Evolutionary conservation across 2,329 filamentous ascomycete genomes (phyloP).

Genomic region (Cytospora paraplurivora): DNA sequence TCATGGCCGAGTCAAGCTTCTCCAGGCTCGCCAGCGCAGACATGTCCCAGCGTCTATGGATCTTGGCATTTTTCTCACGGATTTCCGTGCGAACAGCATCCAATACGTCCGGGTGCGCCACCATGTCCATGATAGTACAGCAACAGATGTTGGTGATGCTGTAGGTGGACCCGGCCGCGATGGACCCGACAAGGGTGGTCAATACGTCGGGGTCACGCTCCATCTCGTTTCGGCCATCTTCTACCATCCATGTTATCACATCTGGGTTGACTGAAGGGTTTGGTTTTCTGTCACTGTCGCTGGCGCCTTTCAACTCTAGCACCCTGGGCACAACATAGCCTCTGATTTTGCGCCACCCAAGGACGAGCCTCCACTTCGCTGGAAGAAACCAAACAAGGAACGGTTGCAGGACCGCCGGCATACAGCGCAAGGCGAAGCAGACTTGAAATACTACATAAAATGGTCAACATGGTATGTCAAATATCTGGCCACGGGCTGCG

Average conservation of each 20-base stretch:
- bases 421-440: constrained; percentile 3
- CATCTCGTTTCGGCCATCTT: constrained; percentile 1
- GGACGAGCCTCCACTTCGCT: neutral
- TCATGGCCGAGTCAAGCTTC: constrained; percentile 30
- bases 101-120: neutral
- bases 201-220: neutral
- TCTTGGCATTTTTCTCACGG: neutral
- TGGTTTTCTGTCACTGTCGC: neutral
- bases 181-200: neutral
- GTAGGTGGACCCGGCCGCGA: neutral
- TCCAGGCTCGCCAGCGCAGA: constrained; percentile 21
- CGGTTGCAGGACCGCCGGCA: neutral
- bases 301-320: neutral
- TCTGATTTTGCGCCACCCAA: neutral
- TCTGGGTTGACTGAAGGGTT: neutral
- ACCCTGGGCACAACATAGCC: neutral
- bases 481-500: neutral
- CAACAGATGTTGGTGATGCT: constrained; percentile 1
- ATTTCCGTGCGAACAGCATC: neutral
- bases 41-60: constrained; percentile 19
- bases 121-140: neutral
- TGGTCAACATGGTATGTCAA: neutral
- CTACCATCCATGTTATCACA: neutral
- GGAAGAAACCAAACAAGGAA: neutral
- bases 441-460: neutral